These are phyloP conservation scores for Crotalaria pallida DNA, from an alignment of 306 rosid species.

Conservation along the genomic window DNA sequence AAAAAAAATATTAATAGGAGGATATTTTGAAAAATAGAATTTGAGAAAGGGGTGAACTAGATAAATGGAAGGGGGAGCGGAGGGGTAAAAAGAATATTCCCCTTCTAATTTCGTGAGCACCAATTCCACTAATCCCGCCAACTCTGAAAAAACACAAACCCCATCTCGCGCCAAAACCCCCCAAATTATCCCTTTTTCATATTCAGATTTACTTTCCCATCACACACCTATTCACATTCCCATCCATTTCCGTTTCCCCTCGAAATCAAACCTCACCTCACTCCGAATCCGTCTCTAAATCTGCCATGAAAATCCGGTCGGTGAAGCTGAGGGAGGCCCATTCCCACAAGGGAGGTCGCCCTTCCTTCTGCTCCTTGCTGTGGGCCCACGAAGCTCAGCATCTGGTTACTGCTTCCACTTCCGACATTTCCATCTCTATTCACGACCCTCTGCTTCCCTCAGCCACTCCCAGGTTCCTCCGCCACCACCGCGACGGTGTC, in stretches of 20 bases:
- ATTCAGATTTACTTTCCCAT: background rate
- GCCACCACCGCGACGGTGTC: constrained; percentile 91
- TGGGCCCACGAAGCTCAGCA: constrained; percentile 83
- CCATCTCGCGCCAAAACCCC: background rate
- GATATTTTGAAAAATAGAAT: too few species aligned
- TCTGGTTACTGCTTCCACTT: constrained; percentile 69
- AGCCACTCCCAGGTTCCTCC: constrained; percentile 60
- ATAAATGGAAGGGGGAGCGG: too few species aligned
- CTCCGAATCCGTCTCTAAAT: background rate
- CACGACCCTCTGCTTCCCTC: constrained; percentile 72
- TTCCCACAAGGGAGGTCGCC: constrained; percentile 56
- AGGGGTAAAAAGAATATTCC: too few species aligned
- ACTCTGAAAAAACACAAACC: background rate
- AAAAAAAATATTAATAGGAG: too few species aligned
- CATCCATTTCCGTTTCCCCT: background rate
- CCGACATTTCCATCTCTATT: constrained; percentile 58
- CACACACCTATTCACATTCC: too few species aligned
- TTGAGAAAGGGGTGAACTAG: too few species aligned
- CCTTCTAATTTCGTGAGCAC: too few species aligned
- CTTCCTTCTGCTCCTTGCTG: constrained; percentile 75
- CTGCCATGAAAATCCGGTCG: constrained; percentile 71
- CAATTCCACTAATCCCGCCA: background rate
- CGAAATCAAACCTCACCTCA: background rate
- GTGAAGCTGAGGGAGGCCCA: constrained; percentile 91
- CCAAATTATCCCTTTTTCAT: background rate